Evolutionary conservation across 1,284 basidiomycete species (phyloP).

Genomic region (Leccinum ponderosum): DNA sequence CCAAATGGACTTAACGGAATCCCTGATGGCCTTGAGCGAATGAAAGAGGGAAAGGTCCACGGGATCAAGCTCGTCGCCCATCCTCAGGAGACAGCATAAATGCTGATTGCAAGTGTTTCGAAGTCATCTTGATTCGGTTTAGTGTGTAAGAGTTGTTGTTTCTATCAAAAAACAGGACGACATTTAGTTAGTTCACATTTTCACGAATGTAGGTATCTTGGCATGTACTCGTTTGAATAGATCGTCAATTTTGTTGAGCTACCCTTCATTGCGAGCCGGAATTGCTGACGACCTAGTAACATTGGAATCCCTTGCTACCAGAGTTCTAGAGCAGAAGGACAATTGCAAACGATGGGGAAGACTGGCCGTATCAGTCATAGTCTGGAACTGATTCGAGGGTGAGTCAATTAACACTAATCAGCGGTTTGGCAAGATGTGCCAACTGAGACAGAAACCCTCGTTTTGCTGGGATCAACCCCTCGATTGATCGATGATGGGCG

Average conservation of each 20-base stretch:
- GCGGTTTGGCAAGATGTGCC: constrained; percentile 1
- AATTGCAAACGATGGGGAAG: not conserved
- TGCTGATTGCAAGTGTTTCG: not conserved
- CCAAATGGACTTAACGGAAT: constrained; percentile 49
- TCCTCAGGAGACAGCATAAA: constrained; percentile 45
- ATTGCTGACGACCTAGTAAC: not conserved
- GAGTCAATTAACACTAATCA: constrained; percentile 1
- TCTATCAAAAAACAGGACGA: not conserved
- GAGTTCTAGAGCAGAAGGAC: not conserved
- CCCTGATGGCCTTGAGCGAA: constrained; percentile 39
- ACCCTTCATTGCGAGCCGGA: not conserved
- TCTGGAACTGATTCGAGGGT: constrained; percentile 12
- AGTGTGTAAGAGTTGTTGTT: constrained; percentile 18
- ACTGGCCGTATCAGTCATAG: not conserved
- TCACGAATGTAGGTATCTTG: not conserved
- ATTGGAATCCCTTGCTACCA: not conserved
- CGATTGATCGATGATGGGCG: constrained; percentile 13
- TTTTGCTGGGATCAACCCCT: constrained; percentile 2
- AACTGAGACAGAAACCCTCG: constrained; percentile 7
- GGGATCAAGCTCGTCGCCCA: constrained; percentile 50
- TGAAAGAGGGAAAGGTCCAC: constrained; percentile 44
- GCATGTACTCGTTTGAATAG: constrained; percentile 8
- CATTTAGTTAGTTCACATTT: not conserved
- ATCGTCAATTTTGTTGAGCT: not conserved
- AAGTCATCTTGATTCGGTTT: not conserved